Evolutionary conservation across 345 rosid genomes (phyloP).

Genomic region (Excoecaria cochinchinensis): DNA sequence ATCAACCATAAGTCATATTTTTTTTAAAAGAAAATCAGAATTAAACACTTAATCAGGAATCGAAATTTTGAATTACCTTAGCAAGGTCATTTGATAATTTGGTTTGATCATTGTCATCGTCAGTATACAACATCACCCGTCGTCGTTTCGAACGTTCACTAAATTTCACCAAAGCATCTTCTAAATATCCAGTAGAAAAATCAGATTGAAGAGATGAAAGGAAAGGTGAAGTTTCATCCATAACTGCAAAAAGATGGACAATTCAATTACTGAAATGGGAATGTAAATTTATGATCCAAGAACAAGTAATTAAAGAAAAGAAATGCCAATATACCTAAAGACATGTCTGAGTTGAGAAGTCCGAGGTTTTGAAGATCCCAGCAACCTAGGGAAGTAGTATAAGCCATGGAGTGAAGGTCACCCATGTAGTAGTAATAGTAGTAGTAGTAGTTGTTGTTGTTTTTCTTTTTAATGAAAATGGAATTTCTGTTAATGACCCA

Average conservation of each 20-base stretch:
- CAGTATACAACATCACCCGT: conserved; percentile 41
- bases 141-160: conserved; percentile 66
- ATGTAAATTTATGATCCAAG: conserved; percentile 9
- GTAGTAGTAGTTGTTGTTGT: too few relatives aligned
- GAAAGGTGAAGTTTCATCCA: conserved; percentile 43
- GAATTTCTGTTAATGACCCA: neutral
- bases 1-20: neutral
- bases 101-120: conserved; percentile 23
- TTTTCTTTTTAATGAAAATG: too few relatives aligned
- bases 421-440: conserved; percentile 24
- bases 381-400: conserved; percentile 42
- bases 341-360: conserved; percentile 77
- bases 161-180: conserved; percentile 75
- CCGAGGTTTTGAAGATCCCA: conserved; percentile 83
- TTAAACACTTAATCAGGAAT: neutral
- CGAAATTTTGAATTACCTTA: conserved; percentile 19
- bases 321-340: conserved; percentile 40
- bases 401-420: conserved; percentile 48
- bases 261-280: conserved; percentile 5
- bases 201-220: conserved; percentile 47
- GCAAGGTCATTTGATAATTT: conserved; percentile 25
- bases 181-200: conserved; percentile 83
- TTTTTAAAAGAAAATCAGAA: neutral
- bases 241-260: conserved; percentile 28
- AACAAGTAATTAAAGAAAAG: conserved; percentile 3